Conservation (phyloP, 2,329 filamentous ascomycete species). For the Xylariaceae sp. region DNA sequence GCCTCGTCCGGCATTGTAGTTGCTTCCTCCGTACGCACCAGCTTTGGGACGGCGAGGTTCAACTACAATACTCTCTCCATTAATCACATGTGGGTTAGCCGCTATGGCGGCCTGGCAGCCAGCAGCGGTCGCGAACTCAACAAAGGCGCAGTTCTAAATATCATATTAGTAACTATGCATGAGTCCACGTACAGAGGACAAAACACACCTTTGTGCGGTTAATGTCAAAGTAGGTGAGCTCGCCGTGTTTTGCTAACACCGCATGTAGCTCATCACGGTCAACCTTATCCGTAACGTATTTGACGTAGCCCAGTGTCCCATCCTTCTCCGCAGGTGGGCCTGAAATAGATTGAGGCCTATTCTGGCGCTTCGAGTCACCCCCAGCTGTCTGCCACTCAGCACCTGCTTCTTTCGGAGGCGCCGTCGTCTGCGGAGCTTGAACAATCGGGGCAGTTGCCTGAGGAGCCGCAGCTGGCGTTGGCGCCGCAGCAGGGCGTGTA, state of each 20-base stretch:
- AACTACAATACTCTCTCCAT: conserved; percentile 75
- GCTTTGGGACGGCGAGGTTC: conserved; percentile 83
- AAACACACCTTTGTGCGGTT: conserved; percentile 73
- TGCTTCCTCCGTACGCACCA: conserved; percentile 65
- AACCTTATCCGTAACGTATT: conserved; percentile 90
- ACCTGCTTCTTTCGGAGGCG: conserved; percentile 50
- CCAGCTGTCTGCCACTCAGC: conserved; percentile 87
- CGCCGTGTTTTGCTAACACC: conserved; percentile 67
- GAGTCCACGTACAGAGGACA: neutral
- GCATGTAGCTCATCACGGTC: conserved; percentile 67
- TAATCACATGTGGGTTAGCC: conserved; percentile 81
- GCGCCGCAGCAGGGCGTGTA: conserved; percentile 35
- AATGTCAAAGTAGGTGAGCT: conserved; percentile 69
- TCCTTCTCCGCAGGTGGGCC: conserved; percentile 63
- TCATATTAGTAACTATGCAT: conserved; percentile 26
- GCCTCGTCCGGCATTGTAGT: conserved; percentile 60
- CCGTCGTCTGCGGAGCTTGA: conserved; percentile 32
- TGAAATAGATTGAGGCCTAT: conserved; percentile 64
- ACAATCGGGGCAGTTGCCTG: conserved; percentile 43
- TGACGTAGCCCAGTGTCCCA: conserved; percentile 81
- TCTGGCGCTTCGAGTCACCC: conserved; percentile 78
- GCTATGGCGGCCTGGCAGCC: conserved; percentile 79
- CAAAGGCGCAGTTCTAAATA: conserved; percentile 86
- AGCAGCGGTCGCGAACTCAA: conserved; percentile 79
- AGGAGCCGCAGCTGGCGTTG: conserved; percentile 38